Percentiles rank a stretch among this genome's conserved stretches.
These are phyloP conservation scores for Pseudonitzschia multiseries DNA, from an alignment of 108 stramenopile genomes.

Conservation along the genomic window DNA sequence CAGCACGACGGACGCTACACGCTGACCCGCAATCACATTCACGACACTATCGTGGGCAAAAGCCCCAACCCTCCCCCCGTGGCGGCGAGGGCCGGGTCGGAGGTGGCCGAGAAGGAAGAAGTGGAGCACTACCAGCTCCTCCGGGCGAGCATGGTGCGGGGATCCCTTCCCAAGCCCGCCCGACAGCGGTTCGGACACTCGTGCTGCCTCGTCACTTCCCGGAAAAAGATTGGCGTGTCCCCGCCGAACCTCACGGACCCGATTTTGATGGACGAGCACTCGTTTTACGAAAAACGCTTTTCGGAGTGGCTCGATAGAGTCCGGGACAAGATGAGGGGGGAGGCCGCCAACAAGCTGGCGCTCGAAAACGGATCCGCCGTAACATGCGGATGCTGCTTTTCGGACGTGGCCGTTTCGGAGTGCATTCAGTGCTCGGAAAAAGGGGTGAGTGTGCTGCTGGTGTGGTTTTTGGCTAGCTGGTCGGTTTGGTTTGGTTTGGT, in stretches of 20 bases:
- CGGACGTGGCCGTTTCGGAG: constrained; percentile 64
- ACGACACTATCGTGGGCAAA: constrained; percentile 25
- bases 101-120: constrained; percentile 19
- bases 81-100: constrained; percentile 1
- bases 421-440: constrained; percentile 69
- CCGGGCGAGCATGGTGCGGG: constrained; percentile 10
- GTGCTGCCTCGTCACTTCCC: background rate
- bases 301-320: constrained; percentile 35
- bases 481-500: too few species aligned
- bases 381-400: constrained; percentile 81
- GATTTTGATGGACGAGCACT: constrained; percentile 38
- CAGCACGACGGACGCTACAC: constrained; percentile 33
- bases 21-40: constrained; percentile 22
- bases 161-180: background rate
- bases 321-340: constrained; percentile 8
- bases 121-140: constrained; percentile 10
- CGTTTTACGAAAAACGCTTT: constrained; percentile 35
- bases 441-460: constrained; percentile 31
- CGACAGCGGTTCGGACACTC: background rate
- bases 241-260: constrained; percentile 21
- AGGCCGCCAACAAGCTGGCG: constrained; percentile 21
- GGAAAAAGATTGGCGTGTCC: constrained; percentile 1
- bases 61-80: background rate
- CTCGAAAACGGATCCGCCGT: constrained; percentile 37
- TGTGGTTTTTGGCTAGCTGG: too few species aligned